These are phyloP conservation scores for Naganishia antarctica DNA, from an alignment of 768 basidiomycete genomes.

Conservation along the genomic window DNA sequence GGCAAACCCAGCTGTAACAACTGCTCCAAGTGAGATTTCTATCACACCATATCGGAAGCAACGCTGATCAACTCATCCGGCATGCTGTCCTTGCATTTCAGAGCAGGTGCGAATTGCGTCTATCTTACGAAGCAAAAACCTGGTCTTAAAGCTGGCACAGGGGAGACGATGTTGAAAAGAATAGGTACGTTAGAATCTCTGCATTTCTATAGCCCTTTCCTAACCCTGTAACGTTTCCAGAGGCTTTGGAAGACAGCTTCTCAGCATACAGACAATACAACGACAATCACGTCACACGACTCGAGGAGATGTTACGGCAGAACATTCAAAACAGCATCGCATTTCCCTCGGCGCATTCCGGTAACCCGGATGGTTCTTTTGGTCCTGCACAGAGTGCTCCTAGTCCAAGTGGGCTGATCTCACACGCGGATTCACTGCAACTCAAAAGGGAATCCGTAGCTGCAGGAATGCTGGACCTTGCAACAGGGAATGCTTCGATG, in stretches of 20 bases:
- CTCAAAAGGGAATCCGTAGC: conserved; percentile 11
- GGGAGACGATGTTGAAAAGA: conserved; percentile 40
- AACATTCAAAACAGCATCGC: neutral
- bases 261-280: conserved; percentile 6
- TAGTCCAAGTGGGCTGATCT: neutral
- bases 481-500: neutral
- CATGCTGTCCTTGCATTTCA: neutral
- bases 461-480: conserved; percentile 10
- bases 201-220: neutral
- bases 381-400: neutral
- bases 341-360: neutral
- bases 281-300: conserved; percentile 36
- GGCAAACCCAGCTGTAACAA: conserved; percentile 26
- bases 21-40: conserved; percentile 29
- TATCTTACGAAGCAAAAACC: conserved; percentile 45
- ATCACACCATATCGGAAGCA: no score
- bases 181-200: conserved; percentile 25
- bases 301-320: conserved; percentile 32
- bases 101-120: conserved; percentile 40
- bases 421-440: neutral
- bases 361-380: no score
- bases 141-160: conserved; percentile 43
- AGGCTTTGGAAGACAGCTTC: conserved; percentile 18
- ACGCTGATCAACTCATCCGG: neutral
- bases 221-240: neutral